Evolutionary conservation across 495 filamentous ascomycete genomes (phyloP).

Genomic region (Parathielavia hyrcaniae): DNA sequence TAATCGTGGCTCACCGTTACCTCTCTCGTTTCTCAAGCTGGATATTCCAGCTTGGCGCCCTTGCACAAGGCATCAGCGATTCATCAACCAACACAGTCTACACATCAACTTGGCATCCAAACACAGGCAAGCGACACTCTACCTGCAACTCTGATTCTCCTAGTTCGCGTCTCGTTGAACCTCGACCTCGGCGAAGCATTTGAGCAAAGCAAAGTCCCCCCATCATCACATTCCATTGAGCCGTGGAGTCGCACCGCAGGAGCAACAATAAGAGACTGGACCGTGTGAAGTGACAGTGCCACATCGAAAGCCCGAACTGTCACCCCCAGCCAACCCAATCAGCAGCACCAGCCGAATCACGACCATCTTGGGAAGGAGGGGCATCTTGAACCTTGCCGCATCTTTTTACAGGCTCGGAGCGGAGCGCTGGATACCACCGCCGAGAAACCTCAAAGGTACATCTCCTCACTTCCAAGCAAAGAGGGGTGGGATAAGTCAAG

Average conservation of each 20-base stretch:
- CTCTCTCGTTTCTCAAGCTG: not conserved
- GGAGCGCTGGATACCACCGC: not conserved
- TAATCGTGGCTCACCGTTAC: slow-evolving; percentile 5
- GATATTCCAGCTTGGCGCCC: not conserved
- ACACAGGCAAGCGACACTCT: no score
- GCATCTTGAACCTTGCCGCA: not conserved
- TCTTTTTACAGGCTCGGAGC: not conserved
- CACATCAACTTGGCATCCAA: no score
- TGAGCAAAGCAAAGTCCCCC: no score
- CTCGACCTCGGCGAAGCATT: no score
- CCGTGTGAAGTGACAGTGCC: not conserved
- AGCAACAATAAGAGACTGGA: not conserved
- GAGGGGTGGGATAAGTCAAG: no score
- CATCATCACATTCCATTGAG: not conserved
- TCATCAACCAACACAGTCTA: no score
- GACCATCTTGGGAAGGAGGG: slow-evolving; percentile 2
- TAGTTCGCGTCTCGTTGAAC: no score
- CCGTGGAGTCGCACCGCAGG: not conserved
- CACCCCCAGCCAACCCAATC: slow-evolving; percentile 1
- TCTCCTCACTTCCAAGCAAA: no score
- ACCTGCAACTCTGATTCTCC: no score
- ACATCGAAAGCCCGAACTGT: not conserved
- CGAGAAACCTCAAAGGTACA: no score
- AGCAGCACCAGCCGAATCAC: slow-evolving; percentile 2
- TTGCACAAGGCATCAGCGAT: slow-evolving; percentile 17